A percentile compares a stretch with the other conserved stretches of the same genome.
Conservation (phyloP, 768 basidiomycete genomes). For the Leccinum rimulosum region DNA sequence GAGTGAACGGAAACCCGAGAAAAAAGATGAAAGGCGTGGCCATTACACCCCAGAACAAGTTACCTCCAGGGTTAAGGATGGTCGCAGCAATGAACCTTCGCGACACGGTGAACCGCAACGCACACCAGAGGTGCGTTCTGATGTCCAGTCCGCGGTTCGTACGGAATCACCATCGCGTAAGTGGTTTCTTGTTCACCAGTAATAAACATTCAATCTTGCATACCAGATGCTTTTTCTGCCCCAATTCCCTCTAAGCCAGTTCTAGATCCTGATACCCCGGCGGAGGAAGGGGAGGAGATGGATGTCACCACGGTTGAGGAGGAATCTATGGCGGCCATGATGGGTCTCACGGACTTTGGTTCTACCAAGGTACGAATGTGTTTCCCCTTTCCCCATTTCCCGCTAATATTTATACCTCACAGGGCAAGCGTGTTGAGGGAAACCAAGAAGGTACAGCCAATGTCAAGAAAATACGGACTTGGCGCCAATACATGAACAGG, state of each 20-base stretch:
- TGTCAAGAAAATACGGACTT: conserved; percentile 82
- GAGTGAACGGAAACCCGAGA: conserved; percentile 30
- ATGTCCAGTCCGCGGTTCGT: conserved; percentile 11
- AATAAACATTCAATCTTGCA: not conserved
- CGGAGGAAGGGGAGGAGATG: conserved; percentile 51
- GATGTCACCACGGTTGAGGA: conserved; percentile 65
- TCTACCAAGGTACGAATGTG: conserved; percentile 69
- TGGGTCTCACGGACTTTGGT: conserved; percentile 88
- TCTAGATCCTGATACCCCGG: conserved; percentile 42
- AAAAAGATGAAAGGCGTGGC: conserved; percentile 41
- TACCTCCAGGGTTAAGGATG: conserved; percentile 27
- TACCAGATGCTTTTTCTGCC: conserved; percentile 9
- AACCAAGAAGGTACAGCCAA: conserved; percentile 72
- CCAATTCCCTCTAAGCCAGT: conserved; percentile 29
- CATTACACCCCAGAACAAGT: conserved; percentile 39
- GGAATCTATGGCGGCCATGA: conserved; percentile 81
- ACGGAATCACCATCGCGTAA: conserved; percentile 14
- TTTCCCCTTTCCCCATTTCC: not conserved
- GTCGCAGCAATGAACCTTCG: conserved; percentile 21
- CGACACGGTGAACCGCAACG: conserved; percentile 25
- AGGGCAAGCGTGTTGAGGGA: conserved; percentile 80
- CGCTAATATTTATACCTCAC: conserved; percentile 3
- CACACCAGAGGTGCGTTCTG: conserved; percentile 16
- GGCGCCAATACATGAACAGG: conserved; percentile 99
- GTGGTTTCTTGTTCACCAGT: not conserved